Evolutionary conservation across 2,329 filamentous ascomycete species (phyloP).

Genomic region (Apiospora malaysiana): DNA sequence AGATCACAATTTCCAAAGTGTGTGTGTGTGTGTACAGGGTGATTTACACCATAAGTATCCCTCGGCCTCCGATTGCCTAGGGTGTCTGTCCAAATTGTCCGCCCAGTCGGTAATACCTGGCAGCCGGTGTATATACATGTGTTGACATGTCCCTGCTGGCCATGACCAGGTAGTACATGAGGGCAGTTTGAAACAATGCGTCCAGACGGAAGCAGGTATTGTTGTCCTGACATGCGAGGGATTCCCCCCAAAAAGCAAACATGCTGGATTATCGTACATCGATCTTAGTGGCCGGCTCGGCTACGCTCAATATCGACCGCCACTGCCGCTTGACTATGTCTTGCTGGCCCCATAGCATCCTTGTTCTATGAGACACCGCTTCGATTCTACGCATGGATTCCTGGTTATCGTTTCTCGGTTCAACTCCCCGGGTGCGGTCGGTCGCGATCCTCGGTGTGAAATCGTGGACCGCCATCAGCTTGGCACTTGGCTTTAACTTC

Average conservation of each 20-base stretch:
- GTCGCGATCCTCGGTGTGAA: neutral
- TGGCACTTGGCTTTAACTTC: neutral
- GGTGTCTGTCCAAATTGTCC: neutral
- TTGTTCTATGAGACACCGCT: constrained; percentile 13
- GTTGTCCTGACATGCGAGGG: neutral
- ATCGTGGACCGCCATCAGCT: neutral
- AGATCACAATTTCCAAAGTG: neutral
- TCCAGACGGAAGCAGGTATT: neutral
- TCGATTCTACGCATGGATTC: neutral
- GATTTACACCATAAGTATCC: neutral
- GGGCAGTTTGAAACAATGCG: neutral
- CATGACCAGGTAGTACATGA: neutral
- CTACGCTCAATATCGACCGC: neutral
- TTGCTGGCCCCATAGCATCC: constrained; percentile 9
- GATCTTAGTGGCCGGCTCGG: neutral
- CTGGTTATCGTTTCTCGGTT: neutral
- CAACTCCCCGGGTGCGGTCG: neutral
- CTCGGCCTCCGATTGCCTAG: neutral
- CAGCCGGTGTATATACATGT: neutral
- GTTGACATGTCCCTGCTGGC: neutral
- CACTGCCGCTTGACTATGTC: constrained; percentile 8
- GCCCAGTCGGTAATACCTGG: constrained; percentile 7
- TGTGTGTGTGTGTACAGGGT: neutral
- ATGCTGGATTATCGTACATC: neutral
- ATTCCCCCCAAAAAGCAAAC: neutral